Evolutionary conservation across 331 rosid genomes (phyloP), one percentile per base, ranked within the genome.

Genomic region (Rhamnella rubrinervis): DNA sequence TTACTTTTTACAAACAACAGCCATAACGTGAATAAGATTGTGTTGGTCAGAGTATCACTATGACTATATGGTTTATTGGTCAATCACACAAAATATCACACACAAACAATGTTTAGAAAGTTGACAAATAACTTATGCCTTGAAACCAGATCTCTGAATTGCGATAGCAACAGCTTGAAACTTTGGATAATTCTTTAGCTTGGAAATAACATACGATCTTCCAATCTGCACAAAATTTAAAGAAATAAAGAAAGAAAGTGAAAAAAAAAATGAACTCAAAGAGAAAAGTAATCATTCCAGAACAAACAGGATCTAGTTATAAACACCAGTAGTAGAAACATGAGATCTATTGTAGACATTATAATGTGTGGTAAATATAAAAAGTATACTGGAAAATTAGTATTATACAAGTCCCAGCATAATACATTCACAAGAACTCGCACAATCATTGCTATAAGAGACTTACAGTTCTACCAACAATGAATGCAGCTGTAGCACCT

Each of bases 401-500:
- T 38, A 70, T 40, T 49, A 17, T 31, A 21, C 49, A 4, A 44
- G 13, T 44, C 49, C 49, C 13, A 9, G 49, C 11, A 59, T 11
- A 62, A 59, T 11, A 62, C 39, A 69, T 4, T 49, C 16, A 20
- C 28, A 68, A 23, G 59, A 47, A 66, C 37, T 35, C 4, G 25
- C 19, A 31, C 4, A 66, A 61, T 46, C 28, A 64, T 25, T 7
- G 60, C 64, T 49, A n/a, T 62, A 17, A 65, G 40, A 23, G 68
- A 67, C 78, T 64, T 65, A 81, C 85, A 31, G 86, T 83, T 83
- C 88, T 82, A 64, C 88, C 91, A 52, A 83, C 75, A 55, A 83
- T 55, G 68, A 83, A 86, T 25, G 86, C 86, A 1, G 84, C 86
- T 11, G 84, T 80, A 23, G 88, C 91, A 68, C 90, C 90, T 40